Conservation (phyloP, 2,329 filamentous ascomycete genomes). For the Cercospora beticola region DNA sequence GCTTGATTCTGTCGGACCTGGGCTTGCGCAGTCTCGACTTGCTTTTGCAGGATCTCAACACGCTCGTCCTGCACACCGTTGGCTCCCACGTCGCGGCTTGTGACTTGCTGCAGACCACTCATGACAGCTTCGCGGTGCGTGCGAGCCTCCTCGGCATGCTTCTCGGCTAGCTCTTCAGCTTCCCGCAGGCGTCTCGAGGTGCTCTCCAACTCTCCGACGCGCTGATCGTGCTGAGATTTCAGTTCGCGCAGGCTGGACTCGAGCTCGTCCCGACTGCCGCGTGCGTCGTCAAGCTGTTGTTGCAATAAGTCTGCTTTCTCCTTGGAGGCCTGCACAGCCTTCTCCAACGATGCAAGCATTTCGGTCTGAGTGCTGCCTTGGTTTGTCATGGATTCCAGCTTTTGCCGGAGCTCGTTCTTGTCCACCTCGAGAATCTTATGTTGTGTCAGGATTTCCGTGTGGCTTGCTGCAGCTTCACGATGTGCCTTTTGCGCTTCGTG, state of each 20-base stretch:
- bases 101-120: constrained; percentile 74
- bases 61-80: constrained; percentile 61
- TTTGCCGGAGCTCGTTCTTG: constrained; percentile 71
- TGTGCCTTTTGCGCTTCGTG: constrained; percentile 75
- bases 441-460: constrained; percentile 72
- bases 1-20: constrained; percentile 85
- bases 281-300: constrained; percentile 79
- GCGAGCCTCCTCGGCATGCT: constrained; percentile 81
- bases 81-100: constrained; percentile 51
- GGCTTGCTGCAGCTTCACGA: constrained; percentile 76
- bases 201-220: constrained; percentile 72
- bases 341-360: constrained; percentile 72
- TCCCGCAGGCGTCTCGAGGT: constrained; percentile 74
- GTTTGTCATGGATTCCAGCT: constrained; percentile 66
- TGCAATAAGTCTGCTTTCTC: constrained; percentile 77
- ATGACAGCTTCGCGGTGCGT: constrained; percentile 82
- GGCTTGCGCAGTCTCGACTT: constrained; percentile 73
- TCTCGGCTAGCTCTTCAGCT: constrained; percentile 83
- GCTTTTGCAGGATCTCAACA: constrained; percentile 71
- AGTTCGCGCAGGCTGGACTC: constrained; percentile 76
- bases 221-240: constrained; percentile 78
- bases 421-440: constrained; percentile 79
- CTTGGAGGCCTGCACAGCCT: constrained; percentile 74
- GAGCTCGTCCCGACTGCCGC: constrained; percentile 68
- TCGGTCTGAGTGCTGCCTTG: constrained; percentile 67